A percentile compares a stretch with the other conserved stretches of the same genome.
These are phyloP conservation scores for Brachypodium distachyon DNA, from an alignment of 202 grass and related monocot species.

Conservation along the genomic window DNA sequence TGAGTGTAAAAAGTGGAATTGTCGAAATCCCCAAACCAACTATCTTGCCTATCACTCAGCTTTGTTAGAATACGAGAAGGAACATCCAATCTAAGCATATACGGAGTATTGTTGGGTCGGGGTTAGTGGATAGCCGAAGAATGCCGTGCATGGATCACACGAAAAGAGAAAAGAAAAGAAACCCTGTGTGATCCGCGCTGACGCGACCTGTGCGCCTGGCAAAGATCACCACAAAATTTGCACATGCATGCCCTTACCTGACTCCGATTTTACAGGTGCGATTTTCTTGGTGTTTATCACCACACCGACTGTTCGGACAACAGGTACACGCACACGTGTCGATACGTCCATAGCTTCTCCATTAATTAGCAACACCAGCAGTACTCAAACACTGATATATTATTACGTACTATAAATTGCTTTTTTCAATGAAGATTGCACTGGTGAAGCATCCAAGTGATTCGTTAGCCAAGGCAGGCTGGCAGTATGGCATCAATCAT, in stretches of 20 bases:
- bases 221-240: neutral
- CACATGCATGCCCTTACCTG: neutral
- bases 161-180: neutral
- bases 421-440: neutral
- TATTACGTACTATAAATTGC: neutral
- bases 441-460: neutral
- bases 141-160: neutral
- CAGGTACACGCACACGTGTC: neutral
- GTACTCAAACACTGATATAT: neutral
- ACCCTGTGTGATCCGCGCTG: neutral
- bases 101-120: neutral
- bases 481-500: conserved; percentile 20
- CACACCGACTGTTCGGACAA: neutral
- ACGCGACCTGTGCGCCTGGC: neutral
- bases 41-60: too few relatives aligned
- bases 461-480: neutral
- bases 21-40: too few relatives aligned
- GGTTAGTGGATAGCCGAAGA: neutral
- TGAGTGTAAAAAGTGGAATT: too few relatives aligned
- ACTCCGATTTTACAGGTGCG: neutral
- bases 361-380: neutral
- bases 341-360: neutral
- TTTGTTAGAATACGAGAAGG: too few relatives aligned
- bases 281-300: neutral
- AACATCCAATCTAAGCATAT: too few relatives aligned